Base-by-base conservation (phyloP, 2,329 filamentous ascomycete genomes). In the Alternaria gansuensis region DNA sequence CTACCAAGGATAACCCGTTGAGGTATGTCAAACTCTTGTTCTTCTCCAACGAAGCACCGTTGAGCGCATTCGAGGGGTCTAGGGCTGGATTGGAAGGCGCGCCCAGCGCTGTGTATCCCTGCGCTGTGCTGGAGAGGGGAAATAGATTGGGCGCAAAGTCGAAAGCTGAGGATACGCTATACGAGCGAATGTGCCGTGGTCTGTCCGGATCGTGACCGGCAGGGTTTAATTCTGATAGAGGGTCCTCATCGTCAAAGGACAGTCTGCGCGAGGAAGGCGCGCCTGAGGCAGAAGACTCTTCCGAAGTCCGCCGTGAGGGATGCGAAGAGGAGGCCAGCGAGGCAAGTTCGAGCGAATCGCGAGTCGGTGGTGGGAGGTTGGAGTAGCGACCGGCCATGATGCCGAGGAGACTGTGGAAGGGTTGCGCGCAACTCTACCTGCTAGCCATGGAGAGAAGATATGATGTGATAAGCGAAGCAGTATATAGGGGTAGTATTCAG, bases 311-410 rank as follows among this genome's bases (percentile, higher is more conserved):
- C 10, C 84, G 84, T 46, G 85, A 86, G 63, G 84, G 85, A 51
- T 84, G 86, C 68, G 90, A 92, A 36, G 90, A 93, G 62, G 92
- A 96, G 60, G 94, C 95, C 64, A 99, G 88, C 52, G 93, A 97
- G 60, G 93, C 95, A 58, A 99, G 90, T 82, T 99, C 95, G 73
- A 99, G 88, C 45, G 94, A 98, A 84, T 99, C 95, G 81, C 95
- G 91, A 62, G 87, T 81, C 11, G 81, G 70, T 51, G 69, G 68
- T 59, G 69, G 72, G 55, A 76, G 71, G 65, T 65, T 73, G 50
- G 75, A 69, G 56, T 78, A 77, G 71, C 74, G 75, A 65, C 66
- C 69, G 66, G 77, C 73, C 75, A 78, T 79, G 68, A 36, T 75
- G 67, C 58, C 46, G 54, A 57, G 54, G 44, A 36, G 57, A 50